Conservation (phyloP, 129 eudicot genomes). For the Flaveria bidentis region DNA sequence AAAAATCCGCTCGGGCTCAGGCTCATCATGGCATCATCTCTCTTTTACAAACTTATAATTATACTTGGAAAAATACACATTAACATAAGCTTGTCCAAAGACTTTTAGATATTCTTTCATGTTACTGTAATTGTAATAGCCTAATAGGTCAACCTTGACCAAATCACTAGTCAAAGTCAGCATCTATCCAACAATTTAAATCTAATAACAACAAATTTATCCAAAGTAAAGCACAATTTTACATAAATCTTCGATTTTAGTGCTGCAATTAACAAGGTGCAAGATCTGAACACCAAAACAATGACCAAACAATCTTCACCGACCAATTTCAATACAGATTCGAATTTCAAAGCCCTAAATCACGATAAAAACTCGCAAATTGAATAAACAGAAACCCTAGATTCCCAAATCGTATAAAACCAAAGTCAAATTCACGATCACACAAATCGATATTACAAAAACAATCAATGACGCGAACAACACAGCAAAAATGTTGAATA, state of each 20-base stretch:
- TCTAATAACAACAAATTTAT: neutral
- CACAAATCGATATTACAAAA: constrained; percentile 5
- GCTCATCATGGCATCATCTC: neutral
- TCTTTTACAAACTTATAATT: neutral
- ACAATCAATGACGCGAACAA: constrained; percentile 11
- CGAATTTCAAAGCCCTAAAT: constrained; percentile 20
- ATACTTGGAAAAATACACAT: neutral
- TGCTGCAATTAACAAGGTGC: neutral
- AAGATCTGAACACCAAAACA: constrained; percentile 25
- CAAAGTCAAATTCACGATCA: constrained; percentile 11
- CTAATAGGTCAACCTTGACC: constrained; percentile 6
- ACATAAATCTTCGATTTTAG: neutral
- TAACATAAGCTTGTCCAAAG: neutral
- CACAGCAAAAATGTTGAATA: constrained; percentile 1
- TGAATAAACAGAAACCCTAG: constrained; percentile 29
- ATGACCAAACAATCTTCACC: neutral
- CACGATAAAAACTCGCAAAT: neutral
- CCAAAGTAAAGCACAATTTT: neutral
- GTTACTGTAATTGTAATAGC: neutral
- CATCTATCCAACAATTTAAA: neutral
- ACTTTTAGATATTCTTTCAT: neutral
- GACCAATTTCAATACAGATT: neutral
- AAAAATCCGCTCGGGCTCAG: neutral
- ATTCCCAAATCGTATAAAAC: constrained; percentile 24
- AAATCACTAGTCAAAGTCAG: constrained; percentile 19